Conservation (phyloP, 1,139 yeast species). For the Debaryomyces robertsiae region DNA sequence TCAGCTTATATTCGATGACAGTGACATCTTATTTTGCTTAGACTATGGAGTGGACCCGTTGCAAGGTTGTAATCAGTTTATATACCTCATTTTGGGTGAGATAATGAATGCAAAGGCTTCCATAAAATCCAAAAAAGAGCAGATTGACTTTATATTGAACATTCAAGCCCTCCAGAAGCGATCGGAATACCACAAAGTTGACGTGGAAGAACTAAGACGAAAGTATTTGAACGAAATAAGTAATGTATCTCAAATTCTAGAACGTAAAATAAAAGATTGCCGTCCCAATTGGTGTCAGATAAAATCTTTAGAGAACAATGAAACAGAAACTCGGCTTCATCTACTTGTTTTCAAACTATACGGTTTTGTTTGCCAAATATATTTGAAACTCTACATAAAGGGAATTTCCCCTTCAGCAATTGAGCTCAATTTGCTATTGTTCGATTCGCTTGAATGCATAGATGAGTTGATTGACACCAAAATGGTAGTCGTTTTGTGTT, state of each 20-base stretch:
- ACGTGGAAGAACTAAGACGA: constrained; percentile 2
- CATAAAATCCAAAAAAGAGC: constrained; percentile 19
- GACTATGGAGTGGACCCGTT: constrained; percentile 51
- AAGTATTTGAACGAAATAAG: constrained; percentile 17
- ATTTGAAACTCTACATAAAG: constrained; percentile 29
- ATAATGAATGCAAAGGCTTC: constrained; percentile 37
- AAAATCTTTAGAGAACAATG: constrained; percentile 15
- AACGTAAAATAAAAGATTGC: constrained; percentile 23
- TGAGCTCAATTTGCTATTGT: constrained; percentile 31
- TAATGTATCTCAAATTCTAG: constrained; percentile 18
- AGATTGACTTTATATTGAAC: neutral
- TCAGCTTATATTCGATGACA: constrained; percentile 27
- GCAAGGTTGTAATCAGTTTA: constrained; percentile 48
- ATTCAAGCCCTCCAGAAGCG: neutral
- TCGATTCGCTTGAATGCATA: constrained; percentile 23
- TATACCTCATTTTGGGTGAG: constrained; percentile 44
- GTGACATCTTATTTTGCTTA: constrained; percentile 19
- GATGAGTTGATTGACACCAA: constrained; percentile 25
- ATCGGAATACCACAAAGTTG: constrained; percentile 11
- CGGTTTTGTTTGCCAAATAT: constrained; percentile 27
- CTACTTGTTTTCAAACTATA: constrained; percentile 31
- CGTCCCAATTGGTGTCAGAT: constrained; percentile 27
- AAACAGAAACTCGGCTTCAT: constrained; percentile 21
- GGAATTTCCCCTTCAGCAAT: constrained; percentile 26
- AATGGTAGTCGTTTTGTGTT: constrained; percentile 29